A percentile compares a stretch with the other conserved stretches of the same genome.
These are phyloP conservation scores for Beauveria scarabaeidicola DNA, from an alignment of 2,329 filamentous ascomycete species.

Conservation along the genomic window DNA sequence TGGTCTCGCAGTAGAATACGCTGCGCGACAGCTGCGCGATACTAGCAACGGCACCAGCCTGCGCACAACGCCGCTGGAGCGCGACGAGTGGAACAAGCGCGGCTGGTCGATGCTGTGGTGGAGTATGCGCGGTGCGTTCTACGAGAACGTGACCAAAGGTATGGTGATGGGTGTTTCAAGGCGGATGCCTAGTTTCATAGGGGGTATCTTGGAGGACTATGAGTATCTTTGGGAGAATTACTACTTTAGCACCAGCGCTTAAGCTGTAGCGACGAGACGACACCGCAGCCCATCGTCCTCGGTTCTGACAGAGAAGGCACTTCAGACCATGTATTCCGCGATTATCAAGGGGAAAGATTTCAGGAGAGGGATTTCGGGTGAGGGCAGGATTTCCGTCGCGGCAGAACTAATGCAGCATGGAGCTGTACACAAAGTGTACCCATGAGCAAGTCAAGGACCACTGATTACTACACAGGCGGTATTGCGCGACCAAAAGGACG, in stretches of 20 bases:
- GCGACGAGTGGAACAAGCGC: conserved; percentile 79
- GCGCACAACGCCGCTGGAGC: conserved; percentile 77
- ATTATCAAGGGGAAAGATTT: background rate
- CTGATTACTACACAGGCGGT: background rate
- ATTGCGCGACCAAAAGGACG: background rate
- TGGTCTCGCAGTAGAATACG: conserved; percentile 76
- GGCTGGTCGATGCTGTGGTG: conserved; percentile 94
- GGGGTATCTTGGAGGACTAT: conserved; percentile 87
- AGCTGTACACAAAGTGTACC: background rate
- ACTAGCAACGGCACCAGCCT: conserved; percentile 61
- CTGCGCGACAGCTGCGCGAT: conserved; percentile 72
- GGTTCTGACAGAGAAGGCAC: too few species aligned
- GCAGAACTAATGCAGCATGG: background rate
- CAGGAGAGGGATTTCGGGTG: background rate
- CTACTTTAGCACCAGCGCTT: conserved; percentile 64
- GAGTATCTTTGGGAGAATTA: conserved; percentile 98
- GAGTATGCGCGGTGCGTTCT: conserved; percentile 93
- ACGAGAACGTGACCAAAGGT: conserved; percentile 80
- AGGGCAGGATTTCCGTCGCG: background rate
- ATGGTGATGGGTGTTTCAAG: conserved; percentile 65
- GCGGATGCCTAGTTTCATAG: conserved; percentile 71
- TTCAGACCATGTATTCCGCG: too few species aligned
- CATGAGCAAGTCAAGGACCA: background rate
- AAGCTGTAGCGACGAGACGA: conserved; percentile 5
- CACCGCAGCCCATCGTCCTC: too few species aligned